A percentile compares a stretch with the other conserved stretches of the same genome.
Evolutionary conservation across 768 basidiomycete genomes (phyloP).

Genomic region (Russula vinacea): DNA sequence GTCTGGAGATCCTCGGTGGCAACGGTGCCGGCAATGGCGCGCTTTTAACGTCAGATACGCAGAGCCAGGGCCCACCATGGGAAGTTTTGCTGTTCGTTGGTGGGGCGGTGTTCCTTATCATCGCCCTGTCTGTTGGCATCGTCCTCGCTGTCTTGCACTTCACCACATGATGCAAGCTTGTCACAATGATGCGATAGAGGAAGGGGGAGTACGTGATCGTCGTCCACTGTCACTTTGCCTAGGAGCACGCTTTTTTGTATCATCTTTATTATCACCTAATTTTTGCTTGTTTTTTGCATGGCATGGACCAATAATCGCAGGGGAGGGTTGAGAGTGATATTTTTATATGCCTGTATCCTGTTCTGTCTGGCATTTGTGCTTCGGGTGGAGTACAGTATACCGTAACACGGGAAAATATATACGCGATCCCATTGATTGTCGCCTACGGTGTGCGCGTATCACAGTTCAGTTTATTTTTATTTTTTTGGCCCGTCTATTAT

Average conservation of each 20-base stretch:
- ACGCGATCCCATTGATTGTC: background rate
- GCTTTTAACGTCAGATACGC: background rate
- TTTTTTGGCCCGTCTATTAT: conserved; percentile 14
- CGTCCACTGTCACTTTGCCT: background rate
- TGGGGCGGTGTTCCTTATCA: conserved; percentile 27
- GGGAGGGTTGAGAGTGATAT: background rate
- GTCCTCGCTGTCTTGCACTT: conserved; percentile 29
- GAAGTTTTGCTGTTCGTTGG: conserved; percentile 30
- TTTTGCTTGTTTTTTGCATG: background rate
- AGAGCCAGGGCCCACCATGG: conserved; percentile 32
- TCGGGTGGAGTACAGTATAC: background rate
- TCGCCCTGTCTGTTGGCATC: conserved; percentile 24
- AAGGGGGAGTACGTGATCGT: background rate
- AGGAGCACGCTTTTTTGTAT: background rate
- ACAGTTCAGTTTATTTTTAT: background rate
- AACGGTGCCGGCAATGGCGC: conserved; percentile 4
- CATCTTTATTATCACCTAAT: conserved; percentile 9
- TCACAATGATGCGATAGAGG: too few relatives aligned
- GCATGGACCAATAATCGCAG: conserved; percentile 1
- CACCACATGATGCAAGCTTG: conserved; percentile 4
- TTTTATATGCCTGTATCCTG: background rate
- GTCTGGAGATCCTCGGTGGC: conserved; percentile 1
- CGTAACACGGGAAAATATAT: background rate
- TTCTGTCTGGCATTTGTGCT: background rate
- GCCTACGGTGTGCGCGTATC: background rate